Base-by-base conservation (phyloP, 345 rosid species). In the Excoecaria agallocha region DNA sequence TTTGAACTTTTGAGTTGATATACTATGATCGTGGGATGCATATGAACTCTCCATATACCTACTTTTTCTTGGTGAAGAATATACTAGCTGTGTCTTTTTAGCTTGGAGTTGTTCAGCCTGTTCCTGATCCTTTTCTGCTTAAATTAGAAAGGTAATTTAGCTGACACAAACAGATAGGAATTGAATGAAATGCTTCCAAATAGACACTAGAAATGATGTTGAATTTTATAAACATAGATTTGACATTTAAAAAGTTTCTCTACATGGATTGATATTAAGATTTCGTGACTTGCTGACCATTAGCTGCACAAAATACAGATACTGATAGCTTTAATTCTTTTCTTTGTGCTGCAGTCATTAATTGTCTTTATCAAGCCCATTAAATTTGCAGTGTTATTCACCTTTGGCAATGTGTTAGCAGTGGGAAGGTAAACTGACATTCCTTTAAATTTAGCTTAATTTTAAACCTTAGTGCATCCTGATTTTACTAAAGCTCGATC, bases 351-450 rank as follows among this genome's bases (percentile, higher is more conserved):
- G 81, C 94, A 90, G 99, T 91, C 99, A 0, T 62, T 93, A 82
- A 81, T 95, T 66, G 99, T 91, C 71, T 90, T 95, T 68, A 68
- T 66, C 69, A 87, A 78, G 79, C 98, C 99, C 61, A 87, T 93
- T 81, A 93, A 93, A 75, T 95, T 93, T 77, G 97, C 98, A 6
- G 60, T 95, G 20, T 85, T 95, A 79, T 95, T 95, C 88, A 91
- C 98, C 68, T 82, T 91, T 54, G 98, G 99, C 72, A 93, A 95
- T 78, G 81, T 95, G 56, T 80, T 93, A 57, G 97, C 98, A 61
- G 91, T 93, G 64, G 96, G 99, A 85, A 95, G 99, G 98, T 93
- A 79, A 13, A 45, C 39, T 60, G 51, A 54, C 45, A 48, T 64
- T 20, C 16, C 66, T 25, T 65, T 49, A 6, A 49, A 39, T 17